These are phyloP conservation scores for Jatropha multifida DNA, from an alignment of 441 rosid genomes.

Conservation along the genomic window DNA sequence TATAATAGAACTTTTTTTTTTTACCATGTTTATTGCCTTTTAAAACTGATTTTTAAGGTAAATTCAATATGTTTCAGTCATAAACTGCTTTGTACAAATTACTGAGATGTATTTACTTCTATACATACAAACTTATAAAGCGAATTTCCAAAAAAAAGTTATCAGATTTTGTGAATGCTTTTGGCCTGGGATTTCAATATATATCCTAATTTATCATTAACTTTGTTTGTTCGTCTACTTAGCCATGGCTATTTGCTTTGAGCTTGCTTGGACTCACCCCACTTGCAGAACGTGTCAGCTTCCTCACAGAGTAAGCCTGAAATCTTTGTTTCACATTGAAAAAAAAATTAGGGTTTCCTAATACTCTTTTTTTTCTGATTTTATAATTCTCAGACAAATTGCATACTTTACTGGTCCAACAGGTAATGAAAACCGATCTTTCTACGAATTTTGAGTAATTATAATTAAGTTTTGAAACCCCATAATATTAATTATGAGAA, in stretches of 20 bases:
- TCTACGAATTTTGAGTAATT: no score
- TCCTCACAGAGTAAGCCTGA: conserved; percentile 75
- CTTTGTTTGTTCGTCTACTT: conserved; percentile 12
- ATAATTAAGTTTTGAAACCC: no score
- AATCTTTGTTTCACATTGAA: background rate
- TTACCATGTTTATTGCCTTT: no score
- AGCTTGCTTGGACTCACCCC: conserved; percentile 86
- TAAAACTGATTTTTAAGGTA: background rate
- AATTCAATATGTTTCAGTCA: background rate
- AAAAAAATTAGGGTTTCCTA: no score
- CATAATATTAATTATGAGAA: no score
- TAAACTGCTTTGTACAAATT: background rate
- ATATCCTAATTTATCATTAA: background rate
- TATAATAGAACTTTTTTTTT: no score
- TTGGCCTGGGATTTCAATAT: background rate
- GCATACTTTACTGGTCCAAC: conserved; percentile 84
- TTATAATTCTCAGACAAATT: conserved; percentile 59
- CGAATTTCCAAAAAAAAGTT: no score
- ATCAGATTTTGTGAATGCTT: background rate
- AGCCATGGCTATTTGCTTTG: conserved; percentile 87
- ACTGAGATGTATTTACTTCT: no score
- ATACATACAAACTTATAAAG: no score
- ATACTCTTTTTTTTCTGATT: background rate
- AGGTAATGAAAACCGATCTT: conserved; percentile 40
- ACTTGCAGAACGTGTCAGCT: conserved; percentile 93